Base-by-base conservation (phyloP, 2,329 filamentous ascomycete genomes). In the Chaetomiaceae sp. region DNA sequence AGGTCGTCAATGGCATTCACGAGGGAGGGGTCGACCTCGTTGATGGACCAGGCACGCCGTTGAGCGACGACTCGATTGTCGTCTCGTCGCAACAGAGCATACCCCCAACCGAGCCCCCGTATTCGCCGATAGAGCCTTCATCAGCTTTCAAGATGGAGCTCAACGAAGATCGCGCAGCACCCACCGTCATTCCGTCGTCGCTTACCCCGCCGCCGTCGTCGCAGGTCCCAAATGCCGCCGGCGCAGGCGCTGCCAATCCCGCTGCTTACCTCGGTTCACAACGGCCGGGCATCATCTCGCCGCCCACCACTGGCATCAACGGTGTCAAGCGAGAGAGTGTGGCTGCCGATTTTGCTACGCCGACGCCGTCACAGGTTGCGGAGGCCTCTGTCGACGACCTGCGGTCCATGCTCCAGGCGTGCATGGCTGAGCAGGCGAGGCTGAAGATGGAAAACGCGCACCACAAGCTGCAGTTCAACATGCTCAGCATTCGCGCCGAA, bases 381-480 rank as follows among this genome's bases (percentile, higher is more conserved):
- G 73, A 76, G 40, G 79, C 78, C 0, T 70, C 77, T 1, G 60
- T 72, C 3, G 78, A 82, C 8, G 75, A 83, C 59, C 73, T 85
- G 27, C 75, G 78, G 13, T 67, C 66, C 48, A 78, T 83, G 76
- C 65, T 85, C 43, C 72, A 79, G 53, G 68, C 68, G 3, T 75
- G 73, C 55, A 68, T 83, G 37, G 73, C 73, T 19, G 78, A 85
- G 58, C 77, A 82, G 54, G 73, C 75, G 40, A 77, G 74, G 60
- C 69, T 84, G 43, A 88, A 93, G 63, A 91, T 90, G 73, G 87
- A 91, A 53, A 85, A 87, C 14, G 87, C 91, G 27, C 91, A 96
- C 66, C 86, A 93, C 72, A 95, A 93, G 70, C 74, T 97, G 48
- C 92, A 96, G 66, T 87, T 91, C 64, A 90, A 86, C 60, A 79